These are phyloP conservation scores for Cyclostephanos invisitatus DNA, from an alignment of 108 stramenopile genomes.

Conservation along the genomic window DNA sequence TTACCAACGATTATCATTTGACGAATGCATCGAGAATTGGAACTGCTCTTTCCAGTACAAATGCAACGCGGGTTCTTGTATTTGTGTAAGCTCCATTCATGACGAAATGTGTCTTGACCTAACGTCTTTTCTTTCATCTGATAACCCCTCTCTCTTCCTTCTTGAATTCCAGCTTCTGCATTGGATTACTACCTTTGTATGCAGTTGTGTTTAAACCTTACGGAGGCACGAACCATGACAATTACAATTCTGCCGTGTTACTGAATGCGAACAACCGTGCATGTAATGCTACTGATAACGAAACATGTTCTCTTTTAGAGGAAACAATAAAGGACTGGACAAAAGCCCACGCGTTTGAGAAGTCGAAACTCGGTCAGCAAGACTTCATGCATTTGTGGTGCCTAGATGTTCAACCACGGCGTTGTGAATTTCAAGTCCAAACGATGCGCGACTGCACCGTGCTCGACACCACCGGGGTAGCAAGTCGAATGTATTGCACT, in stretches of 20 bases:
- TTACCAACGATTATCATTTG: constrained; percentile 57
- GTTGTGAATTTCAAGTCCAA: constrained; percentile 69
- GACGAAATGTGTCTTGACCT: neutral
- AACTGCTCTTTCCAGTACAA: constrained; percentile 76
- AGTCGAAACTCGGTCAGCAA: constrained; percentile 2
- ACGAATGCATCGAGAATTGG: constrained; percentile 84
- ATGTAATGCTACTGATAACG: constrained; percentile 32
- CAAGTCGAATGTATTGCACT: constrained; percentile 18
- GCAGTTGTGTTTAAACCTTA: constrained; percentile 13
- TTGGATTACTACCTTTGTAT: constrained; percentile 53
- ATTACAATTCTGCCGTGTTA: constrained; percentile 50
- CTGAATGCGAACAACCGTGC: constrained; percentile 66
- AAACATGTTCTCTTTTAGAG: constrained; percentile 60
- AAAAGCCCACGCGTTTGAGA: constrained; percentile 22
- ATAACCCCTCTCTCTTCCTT: neutral
- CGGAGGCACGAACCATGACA: constrained; percentile 40
- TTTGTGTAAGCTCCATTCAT: constrained; percentile 49
- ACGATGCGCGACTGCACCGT: neutral
- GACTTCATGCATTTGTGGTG: constrained; percentile 46
- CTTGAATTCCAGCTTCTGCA: constrained; percentile 41
- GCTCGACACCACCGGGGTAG: neutral
- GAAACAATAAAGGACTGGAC: constrained; percentile 59
- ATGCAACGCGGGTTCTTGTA: constrained; percentile 68
- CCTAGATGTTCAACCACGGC: constrained; percentile 62
- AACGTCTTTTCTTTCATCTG: neutral